These are phyloP conservation scores for Ramaria rubella DNA, from an alignment of 768 basidiomycete species.

Conservation along the genomic window DNA sequence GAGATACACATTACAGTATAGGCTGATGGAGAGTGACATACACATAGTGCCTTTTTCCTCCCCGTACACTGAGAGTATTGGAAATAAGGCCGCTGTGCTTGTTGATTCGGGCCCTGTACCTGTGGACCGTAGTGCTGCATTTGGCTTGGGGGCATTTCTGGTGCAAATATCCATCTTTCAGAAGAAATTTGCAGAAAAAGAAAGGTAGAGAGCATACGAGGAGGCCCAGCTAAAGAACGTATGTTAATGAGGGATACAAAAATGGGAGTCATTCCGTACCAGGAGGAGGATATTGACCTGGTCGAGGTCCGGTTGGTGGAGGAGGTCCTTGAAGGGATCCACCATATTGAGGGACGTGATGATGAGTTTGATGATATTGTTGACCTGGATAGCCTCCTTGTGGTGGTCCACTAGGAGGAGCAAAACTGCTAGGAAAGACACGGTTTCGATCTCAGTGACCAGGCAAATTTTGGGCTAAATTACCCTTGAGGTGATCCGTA, in stretches of 20 bases:
- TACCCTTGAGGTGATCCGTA: background rate
- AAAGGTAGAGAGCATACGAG: background rate
- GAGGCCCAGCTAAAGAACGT: background rate
- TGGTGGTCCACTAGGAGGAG: background rate
- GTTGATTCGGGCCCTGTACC: slow-evolving; percentile 38
- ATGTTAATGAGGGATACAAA: background rate
- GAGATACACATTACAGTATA: background rate
- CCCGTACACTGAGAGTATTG: slow-evolving; percentile 88
- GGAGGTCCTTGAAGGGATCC: no score
- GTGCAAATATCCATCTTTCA: background rate
- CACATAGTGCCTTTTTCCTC: slow-evolving; percentile 81
- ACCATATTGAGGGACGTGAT: background rate
- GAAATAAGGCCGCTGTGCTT: slow-evolving; percentile 57
- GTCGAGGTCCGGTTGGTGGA: background rate
- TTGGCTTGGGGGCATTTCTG: slow-evolving; percentile 41
- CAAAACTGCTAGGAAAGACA: background rate
- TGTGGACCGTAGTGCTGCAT: slow-evolving; percentile 62
- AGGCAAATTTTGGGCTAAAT: no score
- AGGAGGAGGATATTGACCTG: background rate
- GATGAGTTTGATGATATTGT: background rate
- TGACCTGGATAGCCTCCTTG: slow-evolving; percentile 4
- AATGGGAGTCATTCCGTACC: background rate
- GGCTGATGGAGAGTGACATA: slow-evolving; percentile 32
- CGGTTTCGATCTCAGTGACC: no score
- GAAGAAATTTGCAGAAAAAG: background rate